These are phyloP conservation scores for Triticum monococcum DNA, from an alignment of 176 grass and related monocot species.

Conservation along the genomic window DNA sequence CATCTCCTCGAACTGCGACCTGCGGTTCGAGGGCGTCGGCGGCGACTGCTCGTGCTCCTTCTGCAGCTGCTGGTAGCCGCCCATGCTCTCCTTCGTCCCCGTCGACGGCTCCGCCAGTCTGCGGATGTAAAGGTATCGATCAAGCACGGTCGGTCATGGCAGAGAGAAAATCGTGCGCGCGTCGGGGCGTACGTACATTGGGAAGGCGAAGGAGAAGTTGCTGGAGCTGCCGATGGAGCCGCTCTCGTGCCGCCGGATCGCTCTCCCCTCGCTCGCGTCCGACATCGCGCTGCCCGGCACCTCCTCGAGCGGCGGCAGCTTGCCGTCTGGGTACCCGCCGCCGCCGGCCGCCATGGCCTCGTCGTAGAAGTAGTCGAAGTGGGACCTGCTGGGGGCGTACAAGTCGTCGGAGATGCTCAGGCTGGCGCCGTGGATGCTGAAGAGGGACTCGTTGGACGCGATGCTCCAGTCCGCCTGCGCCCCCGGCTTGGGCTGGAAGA, in stretches of 20 bases:
- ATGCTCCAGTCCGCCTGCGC: conserved; percentile 71
- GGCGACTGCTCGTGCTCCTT: conserved; percentile 13
- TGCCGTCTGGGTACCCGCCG: not conserved
- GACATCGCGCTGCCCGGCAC: conserved; percentile 32
- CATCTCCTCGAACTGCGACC: conserved; percentile 38
- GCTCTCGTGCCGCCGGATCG: conserved; percentile 29
- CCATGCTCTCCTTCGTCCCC: conserved; percentile 36
- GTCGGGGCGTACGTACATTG: conserved; percentile 50
- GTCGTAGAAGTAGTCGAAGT: conserved; percentile 57
- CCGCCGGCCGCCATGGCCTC: conserved; percentile 18
- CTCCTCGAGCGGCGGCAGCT: conserved; percentile 27
- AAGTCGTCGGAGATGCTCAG: conserved; percentile 34
- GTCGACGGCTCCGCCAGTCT: conserved; percentile 43
- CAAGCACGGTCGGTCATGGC: not conserved
- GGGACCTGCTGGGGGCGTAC: conserved; percentile 33
- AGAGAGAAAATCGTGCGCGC: not conserved
- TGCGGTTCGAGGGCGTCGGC: not conserved
- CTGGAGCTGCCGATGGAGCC: conserved; percentile 51
- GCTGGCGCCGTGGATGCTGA: conserved; percentile 63
- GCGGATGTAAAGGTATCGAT: not conserved
- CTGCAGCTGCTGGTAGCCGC: conserved; percentile 32
- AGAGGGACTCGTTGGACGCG: conserved; percentile 70
- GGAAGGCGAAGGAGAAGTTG: conserved; percentile 79
- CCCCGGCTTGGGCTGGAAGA: conserved; percentile 51
- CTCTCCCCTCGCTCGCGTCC: not conserved